Evolutionary conservation across 352 stramenopile species (phyloP).

Genomic region (Phytopythium montanum): DNA sequence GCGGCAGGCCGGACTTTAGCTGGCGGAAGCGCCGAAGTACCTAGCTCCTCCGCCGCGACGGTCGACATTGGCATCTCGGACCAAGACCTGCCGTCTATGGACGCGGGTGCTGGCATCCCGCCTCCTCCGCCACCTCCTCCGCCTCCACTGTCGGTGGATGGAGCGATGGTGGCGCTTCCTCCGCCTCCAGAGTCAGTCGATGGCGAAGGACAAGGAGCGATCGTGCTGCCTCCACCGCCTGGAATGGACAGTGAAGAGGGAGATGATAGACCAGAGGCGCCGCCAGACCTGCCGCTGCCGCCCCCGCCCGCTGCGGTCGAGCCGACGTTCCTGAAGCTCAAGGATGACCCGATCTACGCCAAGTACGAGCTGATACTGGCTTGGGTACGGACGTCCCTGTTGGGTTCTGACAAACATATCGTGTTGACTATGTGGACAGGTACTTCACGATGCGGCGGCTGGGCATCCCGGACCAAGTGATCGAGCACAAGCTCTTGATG

Average conservation of each 20-base stretch:
- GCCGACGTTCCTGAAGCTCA: constrained; percentile 67
- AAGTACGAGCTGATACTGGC: constrained; percentile 28
- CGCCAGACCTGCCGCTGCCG: constrained; percentile 1
- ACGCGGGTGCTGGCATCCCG: constrained; percentile 23
- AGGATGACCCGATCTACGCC: constrained; percentile 76
- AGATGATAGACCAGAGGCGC: constrained; percentile 10
- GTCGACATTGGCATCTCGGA: constrained; percentile 62
- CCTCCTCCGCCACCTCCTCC: constrained; percentile 25
- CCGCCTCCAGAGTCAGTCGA: constrained; percentile 25
- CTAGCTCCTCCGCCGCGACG: constrained; percentile 11
- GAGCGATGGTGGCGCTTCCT: constrained; percentile 23
- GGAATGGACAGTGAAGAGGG: constrained; percentile 26
- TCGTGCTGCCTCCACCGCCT: constrained; percentile 24
- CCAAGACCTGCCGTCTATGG: constrained; percentile 54
- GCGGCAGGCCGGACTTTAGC: constrained; percentile 28
- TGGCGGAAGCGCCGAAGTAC: constrained; percentile 7
- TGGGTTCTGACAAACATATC: too few relatives aligned
- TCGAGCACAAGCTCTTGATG: constrained; percentile 79
- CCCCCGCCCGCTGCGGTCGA: constrained; percentile 11
- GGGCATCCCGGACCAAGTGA: constrained; percentile 67
- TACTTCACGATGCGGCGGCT: constrained; percentile 84
- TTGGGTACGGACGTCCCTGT: too few relatives aligned
- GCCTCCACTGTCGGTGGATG: constrained; percentile 9
- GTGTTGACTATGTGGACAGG: constrained; percentile 12
- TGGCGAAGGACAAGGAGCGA: not conserved